Evolutionary conservation across 495 filamentous ascomycete species (phyloP), one percentile per base, ranked within the genome.

Genomic region (Xylaria scruposa): DNA sequence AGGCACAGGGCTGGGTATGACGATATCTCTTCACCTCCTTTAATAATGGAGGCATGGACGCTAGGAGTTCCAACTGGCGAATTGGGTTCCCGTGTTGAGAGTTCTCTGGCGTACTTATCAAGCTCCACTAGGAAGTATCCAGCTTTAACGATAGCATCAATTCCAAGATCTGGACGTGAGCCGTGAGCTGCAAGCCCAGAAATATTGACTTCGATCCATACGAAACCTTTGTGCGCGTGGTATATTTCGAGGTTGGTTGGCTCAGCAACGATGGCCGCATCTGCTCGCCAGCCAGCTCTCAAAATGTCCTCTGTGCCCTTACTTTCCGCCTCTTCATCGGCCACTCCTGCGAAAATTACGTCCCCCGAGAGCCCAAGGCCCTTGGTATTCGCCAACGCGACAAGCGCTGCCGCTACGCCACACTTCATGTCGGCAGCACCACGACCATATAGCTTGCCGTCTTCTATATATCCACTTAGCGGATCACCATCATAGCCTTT

Each of bases 381-480:
- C 65, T 81, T 83, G 10, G 76, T 76, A 10, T 76, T 68, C 19
- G 80, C 69, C 13, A 85, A 26, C 0, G 84, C 73, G 8, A 79
- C 78, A 13, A 87, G 64, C 10, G 79, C 79, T 17, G 83, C 82
- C 13, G 85, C 84, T 7, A 87, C 42, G 0, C 85, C 84, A 26
- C 81, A 75, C 59, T 86, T 87, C 85, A 87, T 87, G 54, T 87
- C 85, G 17, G 82, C 72, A 21, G 73, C 75, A 0, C 85, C 85
- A 59, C 85, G 73, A 17, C 84, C 85, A 64, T 83, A 78, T 0
- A 87, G 63, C 44, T 81, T 72, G 17, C 79, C 83, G 49, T 84
- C 75, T 56, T 77, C 78, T 4, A 84, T 63, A 0, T 70, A 67
- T 0, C 85, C 85, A 6, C 79, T 81, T 7, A 87, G 73, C 6